Percentiles rank a stretch among this genome's conserved stretches.
These are phyloP conservation scores for Diaporthe citri DNA, from an alignment of 2,329 filamentous ascomycete genomes.

Conservation along the genomic window DNA sequence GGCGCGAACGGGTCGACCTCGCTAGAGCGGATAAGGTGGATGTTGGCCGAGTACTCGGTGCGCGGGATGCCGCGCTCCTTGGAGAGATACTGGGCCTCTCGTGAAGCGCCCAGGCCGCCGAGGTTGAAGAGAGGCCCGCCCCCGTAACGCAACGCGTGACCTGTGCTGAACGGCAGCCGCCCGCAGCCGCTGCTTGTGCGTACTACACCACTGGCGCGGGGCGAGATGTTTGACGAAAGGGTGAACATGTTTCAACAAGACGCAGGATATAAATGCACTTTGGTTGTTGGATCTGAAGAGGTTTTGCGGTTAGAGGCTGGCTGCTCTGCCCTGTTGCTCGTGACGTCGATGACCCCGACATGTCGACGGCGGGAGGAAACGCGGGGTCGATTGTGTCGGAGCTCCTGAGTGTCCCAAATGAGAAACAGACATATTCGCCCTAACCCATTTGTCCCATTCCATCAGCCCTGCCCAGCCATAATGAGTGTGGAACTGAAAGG, in stretches of 20 bases:
- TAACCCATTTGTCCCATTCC: background rate
- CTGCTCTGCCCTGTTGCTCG: background rate
- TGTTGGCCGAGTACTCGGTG: constrained; percentile 35
- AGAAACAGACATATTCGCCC: constrained; percentile 16
- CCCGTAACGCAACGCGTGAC: background rate
- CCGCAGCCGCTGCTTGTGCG: background rate
- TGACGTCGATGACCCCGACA: constrained; percentile 21
- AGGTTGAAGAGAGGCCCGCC: constrained; percentile 33
- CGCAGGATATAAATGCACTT: background rate
- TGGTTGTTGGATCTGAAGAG: background rate
- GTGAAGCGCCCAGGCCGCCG: constrained; percentile 32
- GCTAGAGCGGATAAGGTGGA: constrained; percentile 38
- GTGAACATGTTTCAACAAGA: background rate
- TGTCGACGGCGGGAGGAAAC: background rate
- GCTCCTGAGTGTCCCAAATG: background rate
- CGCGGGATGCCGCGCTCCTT: constrained; percentile 36
- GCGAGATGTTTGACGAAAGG: background rate
- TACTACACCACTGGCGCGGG: background rate
- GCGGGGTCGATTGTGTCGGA: constrained; percentile 6
- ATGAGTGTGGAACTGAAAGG: background rate
- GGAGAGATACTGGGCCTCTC: constrained; percentile 37
- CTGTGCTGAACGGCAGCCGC: constrained; percentile 28
- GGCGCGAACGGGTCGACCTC: constrained; percentile 38
- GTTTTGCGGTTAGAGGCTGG: background rate
- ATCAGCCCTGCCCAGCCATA: constrained; percentile 6